Evolutionary conservation across 2,329 filamentous ascomycete genomes (phyloP).

Genomic region (Pyricularia grisea): DNA sequence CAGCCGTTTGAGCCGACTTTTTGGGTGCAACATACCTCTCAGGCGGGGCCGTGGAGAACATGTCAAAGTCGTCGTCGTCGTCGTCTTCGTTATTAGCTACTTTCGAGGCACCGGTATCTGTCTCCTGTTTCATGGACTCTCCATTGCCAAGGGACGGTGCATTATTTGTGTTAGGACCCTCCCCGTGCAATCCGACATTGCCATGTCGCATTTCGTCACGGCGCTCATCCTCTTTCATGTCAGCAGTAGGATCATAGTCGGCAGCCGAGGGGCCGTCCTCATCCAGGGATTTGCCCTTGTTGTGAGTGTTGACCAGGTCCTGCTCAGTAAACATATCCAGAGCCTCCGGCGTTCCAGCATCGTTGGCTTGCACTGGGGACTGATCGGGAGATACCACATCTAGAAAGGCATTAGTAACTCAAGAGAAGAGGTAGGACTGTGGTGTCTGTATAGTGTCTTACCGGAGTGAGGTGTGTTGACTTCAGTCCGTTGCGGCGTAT

Average conservation of each 20-base stretch:
- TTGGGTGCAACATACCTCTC: slow-evolving; percentile 54
- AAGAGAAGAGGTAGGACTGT: not conserved
- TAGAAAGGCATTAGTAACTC: slow-evolving; percentile 1
- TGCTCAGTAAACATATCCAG: slow-evolving; percentile 59
- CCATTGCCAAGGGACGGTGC: not conserved
- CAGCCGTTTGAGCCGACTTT: slow-evolving; percentile 21
- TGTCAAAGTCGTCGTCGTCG: slow-evolving; percentile 67
- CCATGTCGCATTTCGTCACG: slow-evolving; percentile 57
- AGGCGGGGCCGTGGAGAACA: slow-evolving; percentile 79
- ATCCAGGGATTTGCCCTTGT: slow-evolving; percentile 26
- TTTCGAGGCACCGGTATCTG: not conserved
- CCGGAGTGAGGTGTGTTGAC: slow-evolving; percentile 36
- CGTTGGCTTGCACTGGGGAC: slow-evolving; percentile 27
- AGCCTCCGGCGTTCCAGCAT: slow-evolving; percentile 44
- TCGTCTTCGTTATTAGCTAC: slow-evolving; percentile 34
- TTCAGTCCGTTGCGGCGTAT: slow-evolving; percentile 28
- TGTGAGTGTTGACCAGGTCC: slow-evolving; percentile 55
- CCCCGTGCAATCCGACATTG: slow-evolving; percentile 40
- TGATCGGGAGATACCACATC: slow-evolving; percentile 23
- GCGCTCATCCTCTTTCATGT: slow-evolving; percentile 77
- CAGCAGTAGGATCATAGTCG: slow-evolving; percentile 81
- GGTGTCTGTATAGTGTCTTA: slow-evolving; percentile 20
- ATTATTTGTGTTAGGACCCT: slow-evolving; percentile 15
- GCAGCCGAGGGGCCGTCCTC: slow-evolving; percentile 81
- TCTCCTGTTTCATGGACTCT: not conserved